Evolutionary conservation across 208 protist species (phyloP).

Genomic region (Blastocrithidia nonstop): DNA sequence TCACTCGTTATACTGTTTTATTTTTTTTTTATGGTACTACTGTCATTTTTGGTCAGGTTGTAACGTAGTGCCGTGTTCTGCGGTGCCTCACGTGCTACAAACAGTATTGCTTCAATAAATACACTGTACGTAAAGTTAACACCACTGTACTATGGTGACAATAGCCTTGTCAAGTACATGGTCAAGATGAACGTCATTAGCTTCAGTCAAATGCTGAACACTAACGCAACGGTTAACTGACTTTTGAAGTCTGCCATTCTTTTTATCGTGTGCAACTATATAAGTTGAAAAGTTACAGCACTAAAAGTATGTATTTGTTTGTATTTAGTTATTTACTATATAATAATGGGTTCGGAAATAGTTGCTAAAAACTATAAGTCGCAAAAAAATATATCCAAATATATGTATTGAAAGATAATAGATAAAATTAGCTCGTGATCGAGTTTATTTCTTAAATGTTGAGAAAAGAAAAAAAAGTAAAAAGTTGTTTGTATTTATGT

Average conservation of each 20-base stretch:
- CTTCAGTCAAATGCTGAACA: conserved; percentile 47
- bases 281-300: background rate
- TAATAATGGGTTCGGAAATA: background rate
- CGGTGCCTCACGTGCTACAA: conserved; percentile 54
- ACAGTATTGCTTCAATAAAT: conserved; percentile 69
- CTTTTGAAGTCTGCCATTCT: conserved; percentile 21
- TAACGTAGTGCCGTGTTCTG: conserved; percentile 43
- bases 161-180: conserved; percentile 42
- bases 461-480: background rate
- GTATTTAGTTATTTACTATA: conserved; percentile 2
- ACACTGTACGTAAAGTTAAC: conserved; percentile 57
- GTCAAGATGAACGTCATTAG: conserved; percentile 58
- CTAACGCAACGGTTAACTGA: conserved; percentile 40
- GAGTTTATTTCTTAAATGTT: no score
- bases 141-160: conserved; percentile 53
- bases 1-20: background rate
- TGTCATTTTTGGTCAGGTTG: conserved; percentile 4
- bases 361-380: background rate
- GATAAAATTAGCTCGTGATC: no score
- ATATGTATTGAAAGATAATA: no score
- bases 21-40: conserved; percentile 3
- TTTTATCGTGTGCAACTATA: background rate
- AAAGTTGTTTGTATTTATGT: background rate
- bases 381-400: no score
- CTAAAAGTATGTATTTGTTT: conserved; percentile 3